These are phyloP conservation scores for Syzygium jambos DNA, from an alignment of 345 rosid species.

Conservation along the genomic window DNA sequence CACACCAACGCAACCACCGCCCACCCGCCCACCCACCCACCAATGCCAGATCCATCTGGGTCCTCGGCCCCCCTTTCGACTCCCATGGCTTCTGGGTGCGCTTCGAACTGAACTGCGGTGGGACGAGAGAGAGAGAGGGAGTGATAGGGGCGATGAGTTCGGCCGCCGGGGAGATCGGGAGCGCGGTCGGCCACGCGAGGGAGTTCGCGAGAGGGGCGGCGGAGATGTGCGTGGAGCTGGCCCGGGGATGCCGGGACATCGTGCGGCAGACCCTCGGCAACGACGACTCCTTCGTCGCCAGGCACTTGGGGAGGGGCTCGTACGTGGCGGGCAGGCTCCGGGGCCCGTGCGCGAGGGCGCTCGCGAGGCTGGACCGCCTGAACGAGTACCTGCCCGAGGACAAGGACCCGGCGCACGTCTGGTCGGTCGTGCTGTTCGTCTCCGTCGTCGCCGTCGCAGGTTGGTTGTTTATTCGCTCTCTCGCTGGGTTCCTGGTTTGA, in stretches of 20 bases:
- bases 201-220: constrained; percentile 44
- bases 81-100: neutral
- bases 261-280: constrained; percentile 44
- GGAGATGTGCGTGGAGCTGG: constrained; percentile 55
- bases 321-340: constrained; percentile 20
- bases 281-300: constrained; percentile 41
- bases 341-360: constrained; percentile 12
- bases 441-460: constrained; percentile 49
- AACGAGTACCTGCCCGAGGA: constrained; percentile 60
- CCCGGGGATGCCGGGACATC: constrained; percentile 52
- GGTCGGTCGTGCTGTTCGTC: constrained; percentile 43
- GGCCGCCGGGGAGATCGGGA: constrained; percentile 2
- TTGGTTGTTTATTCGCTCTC: neutral
- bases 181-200: constrained; percentile 25
- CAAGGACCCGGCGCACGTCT: constrained; percentile 49
- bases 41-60: neutral
- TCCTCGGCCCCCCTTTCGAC: neutral
- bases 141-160: neutral
- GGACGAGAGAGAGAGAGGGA: neutral
- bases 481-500: neutral
- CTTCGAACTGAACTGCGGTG: neutral
- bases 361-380: constrained; percentile 22
- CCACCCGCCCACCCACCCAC: neutral
- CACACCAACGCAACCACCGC: neutral
- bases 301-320: constrained; percentile 32